phyloP scores from a whole-genome alignment of 257 asterid species.

The Capsicum pubescens region DNA sequence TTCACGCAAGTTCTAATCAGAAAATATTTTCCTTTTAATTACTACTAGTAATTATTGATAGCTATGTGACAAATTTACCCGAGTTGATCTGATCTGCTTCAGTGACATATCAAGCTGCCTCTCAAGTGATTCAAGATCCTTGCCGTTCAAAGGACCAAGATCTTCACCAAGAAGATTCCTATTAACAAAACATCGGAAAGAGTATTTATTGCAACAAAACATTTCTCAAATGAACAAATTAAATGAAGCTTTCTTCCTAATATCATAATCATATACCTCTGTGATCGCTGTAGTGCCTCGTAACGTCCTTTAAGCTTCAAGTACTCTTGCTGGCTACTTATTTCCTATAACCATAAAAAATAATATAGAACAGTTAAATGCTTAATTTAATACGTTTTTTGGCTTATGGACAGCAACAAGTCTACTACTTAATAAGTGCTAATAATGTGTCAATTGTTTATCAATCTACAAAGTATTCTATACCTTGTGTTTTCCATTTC shows the following conservation, averaged over 20 bases:
- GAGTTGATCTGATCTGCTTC: conserved; percentile 91
- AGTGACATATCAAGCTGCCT: conserved; percentile 93
- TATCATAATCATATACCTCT: conserved; percentile 56
- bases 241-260: neutral
- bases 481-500: conserved; percentile 12
- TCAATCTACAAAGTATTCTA: neutral
- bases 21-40: neutral
- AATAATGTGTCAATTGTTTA: neutral
- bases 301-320: conserved; percentile 94
- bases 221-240: neutral
- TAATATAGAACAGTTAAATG: neutral
- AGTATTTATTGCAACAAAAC: neutral
- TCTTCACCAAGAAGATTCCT: conserved; percentile 98
- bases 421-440: neutral
- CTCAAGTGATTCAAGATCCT: conserved; percentile 95
- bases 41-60: neutral
- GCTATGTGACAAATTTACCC: conserved; percentile 51
- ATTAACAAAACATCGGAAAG: conserved; percentile 1
- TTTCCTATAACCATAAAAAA: conserved; percentile 52
- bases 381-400: neutral
- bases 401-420: neutral
- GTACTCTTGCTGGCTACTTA: conserved; percentile 99
- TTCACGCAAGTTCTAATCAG: neutral
- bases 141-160: conserved; percentile 93
- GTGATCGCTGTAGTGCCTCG: conserved; percentile 92